Conservation (phyloP, 345 rosid genomes). For the Lepidium didymum region DNA sequence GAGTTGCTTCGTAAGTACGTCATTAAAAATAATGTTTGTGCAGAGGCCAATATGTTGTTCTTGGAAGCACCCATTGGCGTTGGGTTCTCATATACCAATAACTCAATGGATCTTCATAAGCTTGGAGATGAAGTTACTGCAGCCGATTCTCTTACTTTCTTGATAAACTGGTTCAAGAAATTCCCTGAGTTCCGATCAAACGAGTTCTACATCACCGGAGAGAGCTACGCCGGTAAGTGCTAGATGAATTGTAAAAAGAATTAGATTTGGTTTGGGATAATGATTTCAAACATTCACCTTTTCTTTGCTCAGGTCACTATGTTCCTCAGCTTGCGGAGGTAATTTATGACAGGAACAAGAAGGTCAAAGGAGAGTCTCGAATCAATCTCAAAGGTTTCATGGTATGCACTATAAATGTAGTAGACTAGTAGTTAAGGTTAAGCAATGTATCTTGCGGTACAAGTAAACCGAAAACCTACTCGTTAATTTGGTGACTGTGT, state of each 20-base stretch:
- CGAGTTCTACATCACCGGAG: slow-evolving; percentile 66
- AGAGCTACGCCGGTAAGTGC: slow-evolving; percentile 86
- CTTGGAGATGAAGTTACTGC: slow-evolving; percentile 57
- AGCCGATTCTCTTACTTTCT: slow-evolving; percentile 47
- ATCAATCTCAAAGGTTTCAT: slow-evolving; percentile 78
- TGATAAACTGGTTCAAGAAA: slow-evolving; percentile 57
- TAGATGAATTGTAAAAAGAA: no score
- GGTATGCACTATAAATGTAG: slow-evolving; percentile 26
- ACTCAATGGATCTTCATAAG: slow-evolving; percentile 32
- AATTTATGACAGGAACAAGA: slow-evolving; percentile 50
- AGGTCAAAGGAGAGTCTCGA: slow-evolving; percentile 19
- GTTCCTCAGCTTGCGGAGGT: slow-evolving; percentile 78
- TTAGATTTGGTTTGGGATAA: no score
- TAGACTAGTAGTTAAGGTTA: no score
- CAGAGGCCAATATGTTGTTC: slow-evolving; percentile 71
- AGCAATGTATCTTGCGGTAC: not conserved
- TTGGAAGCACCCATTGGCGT: slow-evolving; percentile 83
- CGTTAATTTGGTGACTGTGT: not conserved
- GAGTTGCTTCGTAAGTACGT: no score
- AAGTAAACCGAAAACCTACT: not conserved
- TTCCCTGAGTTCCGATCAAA: slow-evolving; percentile 57
- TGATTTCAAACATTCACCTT: no score
- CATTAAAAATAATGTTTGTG: not conserved
- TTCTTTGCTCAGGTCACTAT: slow-evolving; percentile 52
- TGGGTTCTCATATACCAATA: slow-evolving; percentile 77